Conservation (phyloP, 164 flowering plant species). For the Kingdonia uniflora region DNA sequence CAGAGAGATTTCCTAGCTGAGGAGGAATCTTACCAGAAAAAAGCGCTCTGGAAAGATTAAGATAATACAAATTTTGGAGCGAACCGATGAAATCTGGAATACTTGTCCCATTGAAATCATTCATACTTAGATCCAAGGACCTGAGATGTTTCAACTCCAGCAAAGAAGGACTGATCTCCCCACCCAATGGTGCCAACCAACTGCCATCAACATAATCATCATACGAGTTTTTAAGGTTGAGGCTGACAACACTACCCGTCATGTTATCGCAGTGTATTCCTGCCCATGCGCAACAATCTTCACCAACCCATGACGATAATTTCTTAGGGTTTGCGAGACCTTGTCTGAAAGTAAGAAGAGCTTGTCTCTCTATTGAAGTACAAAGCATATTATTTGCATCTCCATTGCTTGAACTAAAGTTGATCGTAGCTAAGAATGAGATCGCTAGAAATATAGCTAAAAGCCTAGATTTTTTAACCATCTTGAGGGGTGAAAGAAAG, state of each 20-base stretch:
- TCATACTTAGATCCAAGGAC: constrained; percentile 10
- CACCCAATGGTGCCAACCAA: not conserved
- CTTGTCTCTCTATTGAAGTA: constrained; percentile 5
- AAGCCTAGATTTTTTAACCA: too few relatives aligned
- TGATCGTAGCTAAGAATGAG: too few relatives aligned
- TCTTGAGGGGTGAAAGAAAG: too few relatives aligned
- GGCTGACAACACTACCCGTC: constrained; percentile 1
- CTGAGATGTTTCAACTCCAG: constrained; percentile 8
- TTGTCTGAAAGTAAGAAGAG: constrained; percentile 15
- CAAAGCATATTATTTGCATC: too few relatives aligned
- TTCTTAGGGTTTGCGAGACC: constrained; percentile 10
- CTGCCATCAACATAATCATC: not conserved
- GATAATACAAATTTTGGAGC: constrained; percentile 3
- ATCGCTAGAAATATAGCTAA: too few relatives aligned
- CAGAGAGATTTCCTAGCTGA: constrained; percentile 14
- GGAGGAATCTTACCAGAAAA: constrained; percentile 9
- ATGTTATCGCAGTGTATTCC: constrained; percentile 11
- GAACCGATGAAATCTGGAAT: constrained; percentile 12
- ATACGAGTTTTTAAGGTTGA: constrained; percentile 1
- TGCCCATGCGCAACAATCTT: constrained; percentile 15
- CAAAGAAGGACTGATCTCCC: constrained; percentile 5
- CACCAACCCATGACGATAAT: constrained; percentile 14
- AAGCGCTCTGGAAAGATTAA: constrained; percentile 1
- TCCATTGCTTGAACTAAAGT: too few relatives aligned
- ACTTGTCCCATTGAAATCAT: not conserved